Percentiles rank a stretch among this genome's conserved stretches.
Evolutionary conservation across 2,329 filamentous ascomycete species (phyloP).

Genomic region (Aspergillus aculeatus): DNA sequence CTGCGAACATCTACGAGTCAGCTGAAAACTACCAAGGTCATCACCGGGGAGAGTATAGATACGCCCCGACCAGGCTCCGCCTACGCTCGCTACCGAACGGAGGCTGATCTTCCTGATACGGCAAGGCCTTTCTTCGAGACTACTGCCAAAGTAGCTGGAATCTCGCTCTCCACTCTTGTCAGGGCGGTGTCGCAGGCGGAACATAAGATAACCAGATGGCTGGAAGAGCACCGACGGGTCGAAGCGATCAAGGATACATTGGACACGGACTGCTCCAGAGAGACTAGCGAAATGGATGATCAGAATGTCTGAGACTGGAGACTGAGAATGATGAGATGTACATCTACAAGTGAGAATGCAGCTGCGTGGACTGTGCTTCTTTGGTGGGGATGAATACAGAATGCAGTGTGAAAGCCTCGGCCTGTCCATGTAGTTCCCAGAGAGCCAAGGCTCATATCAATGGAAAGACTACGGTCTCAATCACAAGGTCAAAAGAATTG

Average conservation of each 20-base stretch:
- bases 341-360: not conserved
- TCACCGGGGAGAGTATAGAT: constrained; percentile 37
- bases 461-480: not conserved
- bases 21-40: constrained; percentile 40
- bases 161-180: constrained; percentile 52
- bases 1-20: constrained; percentile 45
- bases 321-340: not conserved
- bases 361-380: not conserved
- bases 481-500: not conserved
- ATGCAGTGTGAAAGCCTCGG: not conserved
- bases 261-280: constrained; percentile 17
- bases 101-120: constrained; percentile 47
- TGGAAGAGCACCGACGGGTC: constrained; percentile 35
- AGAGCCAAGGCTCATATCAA: not conserved
- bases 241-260: constrained; percentile 25
- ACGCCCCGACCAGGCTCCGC: constrained; percentile 49
- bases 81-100: constrained; percentile 51
- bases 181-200: constrained; percentile 53
- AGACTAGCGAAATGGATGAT: constrained; percentile 16
- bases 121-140: constrained; percentile 52
- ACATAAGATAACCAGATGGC: constrained; percentile 41
- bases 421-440: not conserved
- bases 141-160: constrained; percentile 51
- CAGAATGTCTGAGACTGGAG: constrained; percentile 1
- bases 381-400: not conserved